phyloP scores from a whole-genome alignment of 768 basidiomycete species.

The Cantharellus cinnabarinus region DNA sequence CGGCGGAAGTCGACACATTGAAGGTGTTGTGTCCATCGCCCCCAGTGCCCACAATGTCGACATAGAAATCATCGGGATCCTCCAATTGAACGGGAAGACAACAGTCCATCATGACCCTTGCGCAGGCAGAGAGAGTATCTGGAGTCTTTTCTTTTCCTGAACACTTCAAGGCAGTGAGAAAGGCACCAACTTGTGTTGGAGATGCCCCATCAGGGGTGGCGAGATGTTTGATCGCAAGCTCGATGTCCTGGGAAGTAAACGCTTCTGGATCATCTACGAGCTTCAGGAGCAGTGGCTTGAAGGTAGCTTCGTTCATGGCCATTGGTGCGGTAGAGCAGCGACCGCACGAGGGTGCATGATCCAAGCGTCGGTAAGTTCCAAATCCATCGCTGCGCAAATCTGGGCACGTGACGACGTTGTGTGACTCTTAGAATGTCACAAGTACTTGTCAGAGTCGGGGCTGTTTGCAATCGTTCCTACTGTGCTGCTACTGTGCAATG shows the following conservation, averaged over 20 bases:
- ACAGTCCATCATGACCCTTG: slow-evolving; percentile 47
- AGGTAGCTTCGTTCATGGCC: slow-evolving; percentile 18
- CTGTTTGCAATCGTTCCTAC: no score
- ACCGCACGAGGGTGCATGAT: no score
- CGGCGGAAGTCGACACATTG: slow-evolving; percentile 92
- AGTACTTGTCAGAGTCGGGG: no score
- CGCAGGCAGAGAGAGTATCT: slow-evolving; percentile 60
- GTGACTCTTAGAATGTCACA: no score
- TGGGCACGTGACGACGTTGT: no score
- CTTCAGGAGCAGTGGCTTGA: slow-evolving; percentile 55
- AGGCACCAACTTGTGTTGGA: slow-evolving; percentile 69
- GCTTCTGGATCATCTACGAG: slow-evolving; percentile 25
- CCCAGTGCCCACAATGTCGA: slow-evolving; percentile 81
- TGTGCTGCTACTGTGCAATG: no score
- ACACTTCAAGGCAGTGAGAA: slow-evolving; percentile 69
- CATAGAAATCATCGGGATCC: slow-evolving; percentile 16
- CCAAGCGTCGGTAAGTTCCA: no score
- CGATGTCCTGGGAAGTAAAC: slow-evolving; percentile 39
- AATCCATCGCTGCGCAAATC: no score
- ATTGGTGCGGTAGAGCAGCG: no score
- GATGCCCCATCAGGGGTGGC: slow-evolving; percentile 35
- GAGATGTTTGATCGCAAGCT: slow-evolving; percentile 51
- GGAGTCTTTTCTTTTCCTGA: slow-evolving; percentile 57
- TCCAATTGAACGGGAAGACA: slow-evolving; percentile 43
- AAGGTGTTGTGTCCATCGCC: slow-evolving; percentile 93